Evolutionary conservation across 768 basidiomycete species (phyloP).

Genomic region (Sarcodon aspratus): DNA sequence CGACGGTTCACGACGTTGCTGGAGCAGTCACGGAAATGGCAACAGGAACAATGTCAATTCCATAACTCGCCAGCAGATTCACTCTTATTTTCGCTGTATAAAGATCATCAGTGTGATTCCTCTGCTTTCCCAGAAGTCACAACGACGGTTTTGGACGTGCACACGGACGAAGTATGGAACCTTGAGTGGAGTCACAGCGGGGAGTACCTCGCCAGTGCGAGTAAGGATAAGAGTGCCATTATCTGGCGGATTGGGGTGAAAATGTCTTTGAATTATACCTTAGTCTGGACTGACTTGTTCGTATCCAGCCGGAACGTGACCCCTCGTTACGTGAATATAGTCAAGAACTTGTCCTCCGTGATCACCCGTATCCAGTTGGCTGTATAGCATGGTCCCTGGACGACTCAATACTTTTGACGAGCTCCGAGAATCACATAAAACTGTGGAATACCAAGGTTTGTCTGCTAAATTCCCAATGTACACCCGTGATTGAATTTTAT

Average conservation of each 20-base stretch:
- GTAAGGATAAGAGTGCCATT: constrained; percentile 79
- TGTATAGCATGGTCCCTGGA: constrained; percentile 91
- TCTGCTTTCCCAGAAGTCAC: constrained; percentile 77
- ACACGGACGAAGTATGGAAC: constrained; percentile 93
- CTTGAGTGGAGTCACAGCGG: constrained; percentile 94
- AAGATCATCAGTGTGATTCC: constrained; percentile 76
- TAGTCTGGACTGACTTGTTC: constrained; percentile 2
- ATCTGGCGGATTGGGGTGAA: constrained; percentile 83
- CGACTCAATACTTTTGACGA: constrained; percentile 72
- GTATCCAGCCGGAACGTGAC: constrained; percentile 30
- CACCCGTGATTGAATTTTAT: constrained; percentile 3
- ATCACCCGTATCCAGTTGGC: constrained; percentile 71
- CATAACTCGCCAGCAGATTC: constrained; percentile 60
- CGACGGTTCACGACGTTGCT: constrained; percentile 79
- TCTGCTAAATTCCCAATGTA: constrained; percentile 2
- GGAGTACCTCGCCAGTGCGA: constrained; percentile 70
- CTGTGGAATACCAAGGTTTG: constrained; percentile 84
- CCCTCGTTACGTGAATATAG: constrained; percentile 47
- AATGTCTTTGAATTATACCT: constrained; percentile 7
- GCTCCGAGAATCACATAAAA: constrained; percentile 71
- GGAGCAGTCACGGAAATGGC: constrained; percentile 73
- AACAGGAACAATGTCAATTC: constrained; percentile 75
- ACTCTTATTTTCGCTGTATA: constrained; percentile 67
- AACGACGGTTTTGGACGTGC: constrained; percentile 76
- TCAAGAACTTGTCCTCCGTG: constrained; percentile 48